A percentile compares a stretch with the other conserved stretches of the same genome.
These are phyloP conservation scores for Pseudohalonectria lignicola DNA, from an alignment of 2,329 filamentous ascomycete species.

Conservation along the genomic window DNA sequence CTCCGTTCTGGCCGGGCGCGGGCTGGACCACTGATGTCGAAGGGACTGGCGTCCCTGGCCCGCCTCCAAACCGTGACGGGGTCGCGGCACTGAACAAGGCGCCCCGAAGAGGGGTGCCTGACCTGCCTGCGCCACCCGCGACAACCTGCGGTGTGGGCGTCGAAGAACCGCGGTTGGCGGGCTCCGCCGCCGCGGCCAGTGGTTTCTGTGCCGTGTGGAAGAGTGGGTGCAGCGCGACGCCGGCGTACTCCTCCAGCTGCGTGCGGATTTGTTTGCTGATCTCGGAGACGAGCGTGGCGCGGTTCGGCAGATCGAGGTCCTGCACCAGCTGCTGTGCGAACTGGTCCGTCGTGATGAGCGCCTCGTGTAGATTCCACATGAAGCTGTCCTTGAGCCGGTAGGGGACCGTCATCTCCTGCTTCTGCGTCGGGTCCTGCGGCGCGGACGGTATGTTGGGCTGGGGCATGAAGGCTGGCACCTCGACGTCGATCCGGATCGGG, in stretches of 20 bases:
- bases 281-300: conserved; percentile 56
- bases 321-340: conserved; percentile 88
- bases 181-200: not conserved
- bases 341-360: conserved; percentile 85
- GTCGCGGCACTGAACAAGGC: conserved; percentile 4
- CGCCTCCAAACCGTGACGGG: not conserved
- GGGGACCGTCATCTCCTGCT: conserved; percentile 67
- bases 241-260: conserved; percentile 91
- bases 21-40: not conserved
- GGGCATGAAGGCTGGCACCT: conserved; percentile 69
- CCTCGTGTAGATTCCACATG: conserved; percentile 94
- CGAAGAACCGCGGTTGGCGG: conserved; percentile 8
- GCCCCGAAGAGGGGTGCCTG: conserved; percentile 43
- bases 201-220: conserved; percentile 52
- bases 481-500: conserved; percentile 91
- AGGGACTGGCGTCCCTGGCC: conserved; percentile 4
- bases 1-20: conserved; percentile 11
- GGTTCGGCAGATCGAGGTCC: conserved; percentile 81
- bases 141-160: conserved; percentile 11
- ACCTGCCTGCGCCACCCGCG: conserved; percentile 26
- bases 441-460: conserved; percentile 52
- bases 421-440: conserved; percentile 56
- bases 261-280: conserved; percentile 92
- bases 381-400: conserved; percentile 93
- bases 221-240: conserved; percentile 83